phyloP scores from a whole-genome alignment of 108 stramenopile species.

The Cylindrotheca fusiformis region DNA sequence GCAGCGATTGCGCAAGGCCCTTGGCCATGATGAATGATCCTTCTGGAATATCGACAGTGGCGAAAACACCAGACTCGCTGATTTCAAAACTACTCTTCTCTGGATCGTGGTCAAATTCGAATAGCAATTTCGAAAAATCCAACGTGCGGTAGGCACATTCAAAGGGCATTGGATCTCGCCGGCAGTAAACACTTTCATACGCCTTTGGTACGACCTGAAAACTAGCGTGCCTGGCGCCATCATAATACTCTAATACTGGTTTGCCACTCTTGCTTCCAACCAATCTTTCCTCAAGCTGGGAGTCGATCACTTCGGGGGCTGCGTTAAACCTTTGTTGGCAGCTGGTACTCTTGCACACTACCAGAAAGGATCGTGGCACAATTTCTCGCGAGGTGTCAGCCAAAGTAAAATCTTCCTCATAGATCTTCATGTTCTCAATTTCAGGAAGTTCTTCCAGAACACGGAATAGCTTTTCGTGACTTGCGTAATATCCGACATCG shows the following conservation, averaged over 20 bases:
- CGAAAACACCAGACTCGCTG: conserved; percentile 20
- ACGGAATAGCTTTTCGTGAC: not conserved
- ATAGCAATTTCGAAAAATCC: conserved; percentile 36
- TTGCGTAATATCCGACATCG: not conserved
- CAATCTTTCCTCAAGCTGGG: conserved; percentile 26
- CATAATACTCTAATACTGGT: conserved; percentile 40
- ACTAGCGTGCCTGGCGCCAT: conserved; percentile 56
- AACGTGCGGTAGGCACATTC: conserved; percentile 55
- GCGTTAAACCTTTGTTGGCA: conserved; percentile 42
- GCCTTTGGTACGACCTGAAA: conserved; percentile 35
- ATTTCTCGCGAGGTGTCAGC: not conserved
- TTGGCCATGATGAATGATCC: conserved; percentile 53
- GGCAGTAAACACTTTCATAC: conserved; percentile 62
- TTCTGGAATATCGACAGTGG: conserved; percentile 43
- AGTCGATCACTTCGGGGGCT: conserved; percentile 22
- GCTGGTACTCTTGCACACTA: conserved; percentile 40
- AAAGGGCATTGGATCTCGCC: conserved; percentile 53
- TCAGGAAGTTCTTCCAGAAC: not conserved
- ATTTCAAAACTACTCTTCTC: conserved; percentile 37
- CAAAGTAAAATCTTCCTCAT: not conserved
- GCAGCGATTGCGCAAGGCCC: conserved; percentile 68
- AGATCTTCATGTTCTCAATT: not conserved
- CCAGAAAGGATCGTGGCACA: conserved; percentile 44
- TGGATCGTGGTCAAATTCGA: conserved; percentile 34
- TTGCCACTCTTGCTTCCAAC: conserved; percentile 39